Base-by-base conservation (phyloP, 2,329 filamentous ascomycete genomes). In the Phyllosticta citrichinensis region DNA sequence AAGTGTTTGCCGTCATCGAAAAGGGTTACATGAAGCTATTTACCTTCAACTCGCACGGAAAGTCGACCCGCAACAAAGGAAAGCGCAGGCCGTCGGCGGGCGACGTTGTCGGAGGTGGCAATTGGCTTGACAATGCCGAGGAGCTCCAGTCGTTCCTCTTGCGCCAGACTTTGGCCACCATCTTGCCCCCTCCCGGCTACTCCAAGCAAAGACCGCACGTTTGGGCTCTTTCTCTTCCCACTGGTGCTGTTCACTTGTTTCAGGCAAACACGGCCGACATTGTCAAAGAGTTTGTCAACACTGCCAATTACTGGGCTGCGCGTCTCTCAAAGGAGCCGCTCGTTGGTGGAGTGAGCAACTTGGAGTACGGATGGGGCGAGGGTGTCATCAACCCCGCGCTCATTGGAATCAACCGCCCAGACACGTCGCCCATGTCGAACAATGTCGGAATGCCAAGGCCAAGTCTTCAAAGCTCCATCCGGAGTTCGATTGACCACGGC, bases 71-170 rank as follows among this genome's bases (percentile, higher is more conserved):
- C 35, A 82, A 85, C 66, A 91, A 90, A 73, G 80, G 76, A 64
- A 85, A 83, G 64, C 69, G 70, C 9, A 79, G 81, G 57, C 71
- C 75, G 47, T 77, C 78, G 22, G 81, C 82, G 10, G 85, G 84
- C 12, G 83, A 86, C 27, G 82, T 88, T 6, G 94, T 97, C 2
- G 94, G 94, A 65, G 94, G 94, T 63, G 94, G 94, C 24, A 97
- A 99, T 73, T 99, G 94, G 94, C 93, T 93, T 73, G 92, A 97
- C 66, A 97, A 96, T 70, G 94, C 94, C 5, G 91, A 96, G 65
- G 90, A 87, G 65, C 80, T 97, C 10, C 92, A 90, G 67, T 88
- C 87, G 20, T 97, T 97, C 73, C 86, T 88, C 52, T 83, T 99
- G 8, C 85, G 92, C 20, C 92, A 97, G 72, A 95, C 92, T 0